A percentile compares a stretch with the other conserved stretches of the same genome.
phyloP scores from a whole-genome alignment of 2,329 filamentous ascomycete genomes.

The Domatiomyces globalis region DNA sequence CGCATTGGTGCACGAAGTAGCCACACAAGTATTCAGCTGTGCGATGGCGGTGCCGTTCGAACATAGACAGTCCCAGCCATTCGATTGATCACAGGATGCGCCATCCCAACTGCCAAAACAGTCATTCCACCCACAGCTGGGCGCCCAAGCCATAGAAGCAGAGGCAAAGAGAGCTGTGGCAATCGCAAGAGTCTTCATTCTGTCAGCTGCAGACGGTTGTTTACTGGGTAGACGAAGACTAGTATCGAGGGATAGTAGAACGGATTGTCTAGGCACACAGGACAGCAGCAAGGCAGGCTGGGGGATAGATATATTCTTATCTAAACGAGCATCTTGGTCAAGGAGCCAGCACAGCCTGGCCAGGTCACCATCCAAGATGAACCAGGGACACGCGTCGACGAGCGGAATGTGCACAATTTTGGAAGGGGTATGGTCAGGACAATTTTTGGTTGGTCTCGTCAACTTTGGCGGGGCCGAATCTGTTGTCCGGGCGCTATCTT shows the following conservation, averaged over 20 bases:
- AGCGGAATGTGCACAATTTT: too few species aligned
- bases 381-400: too few species aligned
- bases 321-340: too few species aligned
- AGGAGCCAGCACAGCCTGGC: too few species aligned
- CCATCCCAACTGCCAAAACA: slow-evolving; percentile 17
- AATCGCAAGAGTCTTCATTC: neutral
- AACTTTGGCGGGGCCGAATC: too few species aligned
- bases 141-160: slow-evolving; percentile 14
- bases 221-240: neutral
- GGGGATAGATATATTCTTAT: too few species aligned
- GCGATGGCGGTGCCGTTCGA: slow-evolving; percentile 16
- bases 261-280: neutral
- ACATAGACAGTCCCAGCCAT: slow-evolving; percentile 18
- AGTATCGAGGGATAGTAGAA: neutral
- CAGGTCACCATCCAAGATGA: too few species aligned
- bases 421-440: too few species aligned
- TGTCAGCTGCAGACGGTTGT: neutral
- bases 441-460: too few species aligned
- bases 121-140: slow-evolving; percentile 16
- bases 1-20: slow-evolving; percentile 17
- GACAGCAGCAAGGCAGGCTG: neutral
- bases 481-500: too few species aligned
- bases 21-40: slow-evolving; percentile 18
- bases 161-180: slow-evolving; percentile 13
- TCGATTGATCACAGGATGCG: slow-evolving; percentile 9